Percentiles rank a stretch among this genome's conserved stretches.
phyloP scores from a whole-genome alignment of 306 rosid species.

The Elaeagnus macrophylla region DNA sequence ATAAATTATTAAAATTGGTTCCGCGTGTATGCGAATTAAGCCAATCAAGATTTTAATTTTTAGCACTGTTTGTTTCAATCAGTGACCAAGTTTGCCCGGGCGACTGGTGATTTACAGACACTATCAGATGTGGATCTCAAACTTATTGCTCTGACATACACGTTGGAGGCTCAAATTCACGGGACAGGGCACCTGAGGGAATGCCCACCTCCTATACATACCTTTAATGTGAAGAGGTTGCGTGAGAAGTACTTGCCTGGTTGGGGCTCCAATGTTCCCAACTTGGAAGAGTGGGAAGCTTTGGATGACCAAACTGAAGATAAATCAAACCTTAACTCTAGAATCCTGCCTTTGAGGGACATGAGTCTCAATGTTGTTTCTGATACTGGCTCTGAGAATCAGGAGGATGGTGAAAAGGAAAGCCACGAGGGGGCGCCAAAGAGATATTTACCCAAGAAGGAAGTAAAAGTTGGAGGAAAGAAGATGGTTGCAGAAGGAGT shows the following conservation, averaged over 20 bases:
- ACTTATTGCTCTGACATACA: conserved; percentile 67
- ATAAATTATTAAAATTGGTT: too few relatives aligned
- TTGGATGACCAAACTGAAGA: conserved; percentile 45
- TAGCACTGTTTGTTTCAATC: conserved; percentile 11
- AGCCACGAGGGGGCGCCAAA: conserved; percentile 25
- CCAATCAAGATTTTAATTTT: not conserved
- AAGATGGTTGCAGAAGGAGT: conserved; percentile 60
- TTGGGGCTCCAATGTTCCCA: conserved; percentile 89
- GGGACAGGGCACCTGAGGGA: conserved; percentile 68
- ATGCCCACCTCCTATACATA: conserved; percentile 64
- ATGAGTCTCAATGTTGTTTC: conserved; percentile 48
- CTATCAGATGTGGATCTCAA: conserved; percentile 85
- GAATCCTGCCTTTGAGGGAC: conserved; percentile 77
- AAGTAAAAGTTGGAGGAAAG: conserved; percentile 63
- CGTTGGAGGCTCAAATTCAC: conserved; percentile 73
- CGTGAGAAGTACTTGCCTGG: conserved; percentile 93
- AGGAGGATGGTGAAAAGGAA: conserved; percentile 23
- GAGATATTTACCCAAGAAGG: conserved; percentile 45
- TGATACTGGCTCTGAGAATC: conserved; percentile 35
- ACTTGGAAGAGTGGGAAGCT: conserved; percentile 87
- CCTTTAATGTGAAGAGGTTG: conserved; percentile 55
- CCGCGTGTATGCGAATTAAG: too few relatives aligned
- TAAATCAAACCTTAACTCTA: conserved; percentile 31
- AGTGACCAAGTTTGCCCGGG: conserved; percentile 80
- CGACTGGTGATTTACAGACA: conserved; percentile 85